A percentile compares a stretch with the other conserved stretches of the same genome.
Evolutionary conservation across 1,284 basidiomycete species (phyloP).

Genomic region (Sutorius eximius): DNA sequence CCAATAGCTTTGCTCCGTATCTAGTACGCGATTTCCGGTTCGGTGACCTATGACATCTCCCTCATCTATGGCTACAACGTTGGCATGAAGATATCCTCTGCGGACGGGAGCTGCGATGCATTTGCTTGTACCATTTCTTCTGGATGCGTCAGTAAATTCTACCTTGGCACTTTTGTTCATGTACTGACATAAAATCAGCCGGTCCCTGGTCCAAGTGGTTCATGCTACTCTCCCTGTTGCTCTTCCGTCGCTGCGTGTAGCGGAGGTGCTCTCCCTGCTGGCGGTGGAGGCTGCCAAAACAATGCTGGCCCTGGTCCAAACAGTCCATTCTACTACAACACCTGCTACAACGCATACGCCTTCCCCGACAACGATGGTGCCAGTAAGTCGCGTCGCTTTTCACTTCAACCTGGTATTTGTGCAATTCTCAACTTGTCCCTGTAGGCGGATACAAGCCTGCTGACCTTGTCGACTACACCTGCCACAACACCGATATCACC

Average conservation of each 20-base stretch:
- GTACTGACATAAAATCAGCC: conserved; percentile 22
- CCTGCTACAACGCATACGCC: conserved; percentile 32
- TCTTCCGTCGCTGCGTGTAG: conserved; percentile 25
- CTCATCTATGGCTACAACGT: conserved; percentile 40
- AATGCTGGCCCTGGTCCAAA: conserved; percentile 33
- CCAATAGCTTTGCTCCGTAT: neutral
- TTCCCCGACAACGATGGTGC: conserved; percentile 37
- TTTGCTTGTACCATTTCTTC: conserved; percentile 35
- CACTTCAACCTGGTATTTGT: neutral
- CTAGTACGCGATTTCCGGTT: conserved; percentile 32
- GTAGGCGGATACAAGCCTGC: conserved; percentile 25
- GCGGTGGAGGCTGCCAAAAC: conserved; percentile 31
- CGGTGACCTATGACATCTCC: conserved; percentile 39
- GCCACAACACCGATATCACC: conserved; percentile 31
- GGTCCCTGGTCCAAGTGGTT: conserved; percentile 26
- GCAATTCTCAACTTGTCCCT: neutral
- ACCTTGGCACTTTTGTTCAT: neutral
- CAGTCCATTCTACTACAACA: conserved; percentile 31
- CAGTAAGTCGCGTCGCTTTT: conserved; percentile 10
- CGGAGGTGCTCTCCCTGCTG: conserved; percentile 28
- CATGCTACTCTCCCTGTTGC: conserved; percentile 34
- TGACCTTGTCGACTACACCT: conserved; percentile 33
- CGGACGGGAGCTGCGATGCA: conserved; percentile 25
- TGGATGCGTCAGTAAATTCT: conserved; percentile 24
- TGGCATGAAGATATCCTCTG: conserved; percentile 37